phyloP scores from a whole-genome alignment of 2,329 filamentous ascomycete species.

The Bipolaris bicolor region DNA sequence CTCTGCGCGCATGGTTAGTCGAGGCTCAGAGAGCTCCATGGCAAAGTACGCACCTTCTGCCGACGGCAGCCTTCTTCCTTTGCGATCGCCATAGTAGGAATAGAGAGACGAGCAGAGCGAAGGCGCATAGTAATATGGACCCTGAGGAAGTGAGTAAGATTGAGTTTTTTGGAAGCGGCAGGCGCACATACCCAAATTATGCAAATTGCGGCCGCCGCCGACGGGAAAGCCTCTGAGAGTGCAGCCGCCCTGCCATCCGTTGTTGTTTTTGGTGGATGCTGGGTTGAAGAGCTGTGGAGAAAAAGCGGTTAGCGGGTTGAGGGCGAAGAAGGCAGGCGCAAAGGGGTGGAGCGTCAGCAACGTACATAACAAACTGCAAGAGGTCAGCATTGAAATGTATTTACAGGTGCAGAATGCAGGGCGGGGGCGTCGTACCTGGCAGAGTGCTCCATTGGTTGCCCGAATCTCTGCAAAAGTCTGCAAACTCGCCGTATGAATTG shows the following conservation, averaged over 20 bases:
- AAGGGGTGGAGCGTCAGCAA: conserved; percentile 24
- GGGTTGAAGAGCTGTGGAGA: conserved; percentile 67
- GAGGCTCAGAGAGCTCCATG: not conserved
- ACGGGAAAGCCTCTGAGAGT: conserved; percentile 76
- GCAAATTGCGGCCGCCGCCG: conserved; percentile 68
- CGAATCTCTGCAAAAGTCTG: conserved; percentile 58
- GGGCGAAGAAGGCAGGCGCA: conserved; percentile 18
- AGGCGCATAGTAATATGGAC: conserved; percentile 81
- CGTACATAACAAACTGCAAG: conserved; percentile 57
- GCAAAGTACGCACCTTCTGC: conserved; percentile 70
- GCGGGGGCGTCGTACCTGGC: conserved; percentile 42
- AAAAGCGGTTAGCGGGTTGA: conserved; percentile 35
- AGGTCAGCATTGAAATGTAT: conserved; percentile 23
- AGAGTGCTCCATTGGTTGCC: conserved; percentile 51
- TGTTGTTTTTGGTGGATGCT: conserved; percentile 64
- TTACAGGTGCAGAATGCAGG: conserved; percentile 16
- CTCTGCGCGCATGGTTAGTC: conserved; percentile 62
- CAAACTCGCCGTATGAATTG: conserved; percentile 45
- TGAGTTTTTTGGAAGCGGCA: conserved; percentile 6
- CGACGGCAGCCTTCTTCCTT: conserved; percentile 90
- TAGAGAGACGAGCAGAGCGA: conserved; percentile 72
- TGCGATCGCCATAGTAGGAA: conserved; percentile 82
- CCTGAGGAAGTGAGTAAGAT: conserved; percentile 58
- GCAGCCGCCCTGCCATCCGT: conserved; percentile 70
- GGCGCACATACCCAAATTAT: conserved; percentile 75